These are phyloP conservation scores for Colletotrichum sp. DNA, from an alignment of 2,329 filamentous ascomycete species.

Conservation along the genomic window DNA sequence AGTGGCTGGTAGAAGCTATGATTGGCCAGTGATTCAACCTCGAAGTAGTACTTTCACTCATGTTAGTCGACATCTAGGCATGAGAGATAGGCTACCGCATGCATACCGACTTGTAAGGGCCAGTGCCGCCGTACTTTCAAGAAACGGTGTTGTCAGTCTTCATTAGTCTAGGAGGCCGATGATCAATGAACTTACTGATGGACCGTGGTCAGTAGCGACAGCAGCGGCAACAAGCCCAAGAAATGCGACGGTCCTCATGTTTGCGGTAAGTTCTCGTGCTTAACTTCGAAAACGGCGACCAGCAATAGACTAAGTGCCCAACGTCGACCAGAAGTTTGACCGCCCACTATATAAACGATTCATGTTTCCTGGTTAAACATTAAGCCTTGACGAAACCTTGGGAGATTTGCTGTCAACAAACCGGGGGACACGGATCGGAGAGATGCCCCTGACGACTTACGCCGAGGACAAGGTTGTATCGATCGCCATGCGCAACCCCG, in stretches of 20 bases:
- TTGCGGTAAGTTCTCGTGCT: neutral
- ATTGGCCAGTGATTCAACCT: conserved; percentile 7
- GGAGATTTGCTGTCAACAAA: neutral
- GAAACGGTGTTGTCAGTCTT: neutral
- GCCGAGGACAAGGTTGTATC: neutral
- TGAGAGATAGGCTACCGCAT: fast-evolving
- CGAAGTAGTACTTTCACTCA: neutral
- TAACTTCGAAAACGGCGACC: neutral
- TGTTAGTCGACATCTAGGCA: neutral
- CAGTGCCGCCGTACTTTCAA: neutral
- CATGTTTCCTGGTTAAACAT: neutral
- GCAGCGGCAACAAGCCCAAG: neutral
- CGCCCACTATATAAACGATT: neutral
- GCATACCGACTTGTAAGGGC: conserved; percentile 6
- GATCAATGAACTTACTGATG: neutral
- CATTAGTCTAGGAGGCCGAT: fast-evolving
- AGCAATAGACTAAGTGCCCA: neutral
- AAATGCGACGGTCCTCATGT: neutral
- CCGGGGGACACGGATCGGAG: neutral
- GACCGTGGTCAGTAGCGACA: neutral
- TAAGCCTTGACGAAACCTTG: neutral
- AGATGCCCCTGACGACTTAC: neutral
- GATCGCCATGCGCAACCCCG: neutral
- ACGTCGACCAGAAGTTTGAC: neutral
- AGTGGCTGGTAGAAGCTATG: conserved; percentile 4